phyloP scores from a whole-genome alignment of 306 rosid species.

The Ormosia emarginata region DNA sequence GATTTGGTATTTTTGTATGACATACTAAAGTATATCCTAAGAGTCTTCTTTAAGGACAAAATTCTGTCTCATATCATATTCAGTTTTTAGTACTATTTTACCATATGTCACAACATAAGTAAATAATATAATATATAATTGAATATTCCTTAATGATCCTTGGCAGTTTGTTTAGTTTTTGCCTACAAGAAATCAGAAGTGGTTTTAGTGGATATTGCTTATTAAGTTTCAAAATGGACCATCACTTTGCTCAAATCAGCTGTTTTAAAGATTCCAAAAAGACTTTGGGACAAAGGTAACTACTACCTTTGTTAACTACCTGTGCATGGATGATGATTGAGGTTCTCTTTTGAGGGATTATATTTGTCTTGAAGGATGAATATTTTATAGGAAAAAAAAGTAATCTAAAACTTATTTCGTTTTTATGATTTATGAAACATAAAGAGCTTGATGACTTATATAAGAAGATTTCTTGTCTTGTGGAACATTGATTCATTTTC shows the following conservation, averaged over 20 bases:
- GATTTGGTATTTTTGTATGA: neutral
- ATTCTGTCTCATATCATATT: neutral
- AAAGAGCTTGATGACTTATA: neutral
- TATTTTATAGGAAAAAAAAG: too few relatives aligned
- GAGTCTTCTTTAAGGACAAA: neutral
- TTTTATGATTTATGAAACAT: neutral
- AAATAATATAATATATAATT: neutral
- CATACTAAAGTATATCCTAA: neutral
- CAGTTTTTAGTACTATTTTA: neutral
- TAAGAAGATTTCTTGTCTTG: neutral
- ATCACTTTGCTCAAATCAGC: neutral
- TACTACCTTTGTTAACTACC: neutral
- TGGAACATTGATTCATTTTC: neutral
- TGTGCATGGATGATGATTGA: neutral
- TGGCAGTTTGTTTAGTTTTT: neutral
- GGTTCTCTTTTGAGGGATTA: neutral
- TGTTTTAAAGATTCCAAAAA: neutral
- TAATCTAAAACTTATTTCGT: too few relatives aligned
- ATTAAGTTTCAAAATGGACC: neutral
- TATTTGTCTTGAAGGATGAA: neutral
- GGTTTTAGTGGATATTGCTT: neutral
- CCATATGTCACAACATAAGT: neutral
- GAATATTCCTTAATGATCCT: neutral
- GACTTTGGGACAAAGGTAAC: neutral
- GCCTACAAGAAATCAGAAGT: neutral